phyloP scores from a whole-genome alignment of 345 rosid genomes.

The Lepidium aucheri region DNA sequence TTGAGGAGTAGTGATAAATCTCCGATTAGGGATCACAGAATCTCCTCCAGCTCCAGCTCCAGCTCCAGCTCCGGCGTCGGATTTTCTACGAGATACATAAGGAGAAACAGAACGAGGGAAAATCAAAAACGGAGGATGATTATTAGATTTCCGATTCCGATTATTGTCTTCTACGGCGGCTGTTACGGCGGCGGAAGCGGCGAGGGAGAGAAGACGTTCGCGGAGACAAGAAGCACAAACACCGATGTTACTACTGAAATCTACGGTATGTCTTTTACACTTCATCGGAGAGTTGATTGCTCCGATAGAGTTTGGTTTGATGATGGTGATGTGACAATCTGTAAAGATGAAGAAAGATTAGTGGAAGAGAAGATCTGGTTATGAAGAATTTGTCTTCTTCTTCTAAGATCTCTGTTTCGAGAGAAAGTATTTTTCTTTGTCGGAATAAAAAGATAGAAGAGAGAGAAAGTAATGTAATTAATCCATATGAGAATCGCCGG shows the following conservation, averaged over 20 bases:
- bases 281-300: constrained; percentile 39
- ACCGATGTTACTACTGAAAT: constrained; percentile 60
- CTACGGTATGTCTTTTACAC: constrained; percentile 65
- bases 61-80: constrained; percentile 31
- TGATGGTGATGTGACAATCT: constrained; percentile 18
- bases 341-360: constrained; percentile 9
- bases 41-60: constrained; percentile 10
- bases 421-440: not conserved
- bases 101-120: constrained; percentile 88
- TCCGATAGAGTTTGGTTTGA: constrained; percentile 4
- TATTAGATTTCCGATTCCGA: constrained; percentile 14
- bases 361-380: constrained; percentile 10
- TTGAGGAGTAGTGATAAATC: constrained; percentile 67
- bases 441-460: not conserved
- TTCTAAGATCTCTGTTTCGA: constrained; percentile 6
- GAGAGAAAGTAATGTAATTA: not conserved
- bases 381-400: constrained; percentile 24
- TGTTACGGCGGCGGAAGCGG: constrained; percentile 46
- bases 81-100: constrained; percentile 50
- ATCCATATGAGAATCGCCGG: not conserved
- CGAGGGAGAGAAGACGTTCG: constrained; percentile 48
- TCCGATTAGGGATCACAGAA: constrained; percentile 3
- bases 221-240: constrained; percentile 93
- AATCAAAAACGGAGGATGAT: constrained; percentile 30
- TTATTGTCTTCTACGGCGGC: constrained; percentile 22